phyloP scores from a whole-genome alignment of 345 rosid species.

The Acer saccharum region DNA sequence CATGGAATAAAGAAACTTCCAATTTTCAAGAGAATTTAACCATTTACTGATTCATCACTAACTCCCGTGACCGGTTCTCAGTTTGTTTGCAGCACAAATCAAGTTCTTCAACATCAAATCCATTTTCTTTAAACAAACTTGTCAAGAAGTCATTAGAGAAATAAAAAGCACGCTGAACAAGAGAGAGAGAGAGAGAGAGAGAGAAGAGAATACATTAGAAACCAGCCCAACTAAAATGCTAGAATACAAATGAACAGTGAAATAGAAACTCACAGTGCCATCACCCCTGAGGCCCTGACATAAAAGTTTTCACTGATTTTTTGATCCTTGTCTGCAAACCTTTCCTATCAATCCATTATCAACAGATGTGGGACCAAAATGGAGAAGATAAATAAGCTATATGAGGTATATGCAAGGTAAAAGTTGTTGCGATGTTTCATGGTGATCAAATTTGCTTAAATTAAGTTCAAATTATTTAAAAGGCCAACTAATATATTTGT shows the following conservation, averaged over 20 bases:
- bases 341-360: slow-evolving; percentile 57
- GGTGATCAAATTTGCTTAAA: background rate
- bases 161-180: slow-evolving; percentile 83
- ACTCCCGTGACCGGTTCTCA: slow-evolving; percentile 81
- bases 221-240: slow-evolving; percentile 1
- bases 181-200: slow-evolving; percentile 4
- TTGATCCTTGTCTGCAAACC: slow-evolving; percentile 81
- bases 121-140: slow-evolving; percentile 62
- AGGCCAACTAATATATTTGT: background rate
- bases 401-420: background rate
- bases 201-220: background rate
- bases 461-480: background rate
- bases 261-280: slow-evolving; percentile 79
- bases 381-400: background rate
- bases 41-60: slow-evolving; percentile 77
- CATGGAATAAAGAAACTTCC: background rate
- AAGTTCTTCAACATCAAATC: slow-evolving; percentile 73
- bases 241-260: slow-evolving; percentile 12
- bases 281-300: slow-evolving; percentile 64
- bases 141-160: slow-evolving; percentile 79
- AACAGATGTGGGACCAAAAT: slow-evolving; percentile 12
- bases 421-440: background rate
- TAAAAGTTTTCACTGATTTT: slow-evolving; percentile 83
- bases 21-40: slow-evolving; percentile 5
- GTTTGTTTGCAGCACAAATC: slow-evolving; percentile 86